Conservation (phyloP, 1,284 basidiomycete species). For the Irpex sp. region DNA sequence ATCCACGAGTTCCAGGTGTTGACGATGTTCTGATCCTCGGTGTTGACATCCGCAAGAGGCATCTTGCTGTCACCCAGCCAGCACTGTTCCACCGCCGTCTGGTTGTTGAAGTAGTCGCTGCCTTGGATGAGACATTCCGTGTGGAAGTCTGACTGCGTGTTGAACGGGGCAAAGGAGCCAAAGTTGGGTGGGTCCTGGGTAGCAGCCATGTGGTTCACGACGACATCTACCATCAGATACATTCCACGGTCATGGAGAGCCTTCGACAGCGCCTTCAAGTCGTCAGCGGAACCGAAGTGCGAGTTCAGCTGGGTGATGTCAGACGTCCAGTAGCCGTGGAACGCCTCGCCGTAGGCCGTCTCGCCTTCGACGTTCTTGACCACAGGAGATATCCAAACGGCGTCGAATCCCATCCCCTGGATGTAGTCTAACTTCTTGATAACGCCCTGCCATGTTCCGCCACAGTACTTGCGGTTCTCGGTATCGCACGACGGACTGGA, state of each 20-base stretch:
- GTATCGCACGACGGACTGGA: slow-evolving; percentile 54
- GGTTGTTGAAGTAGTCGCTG: slow-evolving; percentile 39
- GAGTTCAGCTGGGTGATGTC: slow-evolving; percentile 64
- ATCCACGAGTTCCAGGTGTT: slow-evolving; percentile 62
- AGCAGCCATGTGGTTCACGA: slow-evolving; percentile 73
- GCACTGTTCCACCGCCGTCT: slow-evolving; percentile 65
- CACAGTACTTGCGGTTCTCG: slow-evolving; percentile 57
- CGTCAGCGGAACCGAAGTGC: slow-evolving; percentile 65
- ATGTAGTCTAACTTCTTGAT: slow-evolving; percentile 76
- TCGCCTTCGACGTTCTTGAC: slow-evolving; percentile 67
- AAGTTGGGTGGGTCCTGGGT: slow-evolving; percentile 53
- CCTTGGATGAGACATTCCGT: slow-evolving; percentile 63
- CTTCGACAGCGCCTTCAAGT: slow-evolving; percentile 61
- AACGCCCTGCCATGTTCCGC: slow-evolving; percentile 76
- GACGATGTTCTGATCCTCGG: slow-evolving; percentile 57
- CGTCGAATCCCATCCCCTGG: slow-evolving; percentile 73
- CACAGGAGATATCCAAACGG: slow-evolving; percentile 68
- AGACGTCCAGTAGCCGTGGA: slow-evolving; percentile 68
- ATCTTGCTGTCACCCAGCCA: slow-evolving; percentile 73
- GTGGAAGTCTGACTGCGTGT: slow-evolving; percentile 58
- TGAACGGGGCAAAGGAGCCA: slow-evolving; percentile 55
- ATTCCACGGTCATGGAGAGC: slow-evolving; percentile 69
- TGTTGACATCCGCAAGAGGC: slow-evolving; percentile 71
- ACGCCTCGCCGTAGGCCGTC: slow-evolving; percentile 64
- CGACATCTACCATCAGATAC: slow-evolving; percentile 80